Conservation (phyloP, 495 filamentous ascomycete species). For the Durotheca rogersii region DNA sequence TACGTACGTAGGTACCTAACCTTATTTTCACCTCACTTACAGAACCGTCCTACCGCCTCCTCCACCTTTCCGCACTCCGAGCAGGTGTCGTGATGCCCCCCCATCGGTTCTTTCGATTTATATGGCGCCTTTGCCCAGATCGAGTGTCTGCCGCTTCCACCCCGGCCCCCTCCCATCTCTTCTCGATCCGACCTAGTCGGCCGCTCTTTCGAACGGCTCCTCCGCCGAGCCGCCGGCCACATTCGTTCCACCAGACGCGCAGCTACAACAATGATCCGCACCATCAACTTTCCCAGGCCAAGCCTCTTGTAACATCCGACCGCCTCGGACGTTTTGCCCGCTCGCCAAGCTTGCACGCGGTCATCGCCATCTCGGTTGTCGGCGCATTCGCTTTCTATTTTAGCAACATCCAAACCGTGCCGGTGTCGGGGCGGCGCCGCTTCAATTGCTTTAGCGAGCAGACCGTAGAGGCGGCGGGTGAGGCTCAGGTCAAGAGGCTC, state of each 20-base stretch:
- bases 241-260: slow-evolving; percentile 19
- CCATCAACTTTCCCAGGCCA: slow-evolving; percentile 36
- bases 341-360: slow-evolving; percentile 35
- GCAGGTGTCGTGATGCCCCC: slow-evolving; percentile 13
- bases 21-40: no score
- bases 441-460: slow-evolving; percentile 72
- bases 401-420: slow-evolving; percentile 74
- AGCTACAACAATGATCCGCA: slow-evolving; percentile 22
- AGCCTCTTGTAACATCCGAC: slow-evolving; percentile 41
- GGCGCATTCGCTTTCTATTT: slow-evolving; percentile 61
- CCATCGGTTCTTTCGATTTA: slow-evolving; percentile 9
- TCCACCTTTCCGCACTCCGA: no score
- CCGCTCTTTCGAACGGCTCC: slow-evolving; percentile 28
- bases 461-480: slow-evolving; percentile 56
- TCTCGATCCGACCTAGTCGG: slow-evolving; percentile 7
- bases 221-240: slow-evolving; percentile 28
- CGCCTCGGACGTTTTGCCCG: slow-evolving; percentile 24
- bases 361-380: slow-evolving; percentile 37
- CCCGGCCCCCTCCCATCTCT: slow-evolving; percentile 1
- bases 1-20: no score
- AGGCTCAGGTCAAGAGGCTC: slow-evolving; percentile 52
- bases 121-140: slow-evolving; percentile 6
- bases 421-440: slow-evolving; percentile 73
- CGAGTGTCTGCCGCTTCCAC: neutral
- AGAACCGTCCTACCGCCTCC: no score